Percentiles rank a stretch among this genome's conserved stretches.
Conservation (phyloP, 225 moss, liverwort and hornwort species). For the Marchantia polymorpha region DNA sequence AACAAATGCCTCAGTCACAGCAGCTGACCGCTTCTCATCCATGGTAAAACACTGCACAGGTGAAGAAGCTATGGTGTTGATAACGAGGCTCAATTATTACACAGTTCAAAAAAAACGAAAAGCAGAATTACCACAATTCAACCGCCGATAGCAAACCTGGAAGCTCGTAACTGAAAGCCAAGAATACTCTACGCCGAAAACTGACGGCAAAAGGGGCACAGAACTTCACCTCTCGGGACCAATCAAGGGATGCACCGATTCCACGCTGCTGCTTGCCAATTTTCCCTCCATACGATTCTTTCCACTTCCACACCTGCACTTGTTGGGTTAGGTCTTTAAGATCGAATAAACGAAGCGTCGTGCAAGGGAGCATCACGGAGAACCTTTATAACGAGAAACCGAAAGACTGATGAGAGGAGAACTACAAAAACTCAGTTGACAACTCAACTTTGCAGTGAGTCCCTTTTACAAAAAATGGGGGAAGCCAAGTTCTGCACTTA, state of each 20-base stretch:
- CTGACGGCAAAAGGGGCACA: background rate
- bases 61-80: background rate
- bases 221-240: conserved; percentile 82
- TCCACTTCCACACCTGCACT: conserved; percentile 82
- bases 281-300: conserved; percentile 71
- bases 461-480: background rate
- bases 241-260: conserved; percentile 85
- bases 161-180: background rate
- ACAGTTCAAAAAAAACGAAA: background rate
- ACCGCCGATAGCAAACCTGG: background rate
- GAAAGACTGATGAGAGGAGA: too few relatives aligned
- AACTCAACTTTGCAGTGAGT: too few relatives aligned
- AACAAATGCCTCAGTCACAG: conserved; percentile 89
- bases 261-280: conserved; percentile 75
- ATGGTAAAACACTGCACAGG: conserved; percentile 86
- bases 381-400: too few relatives aligned
- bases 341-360: too few relatives aligned
- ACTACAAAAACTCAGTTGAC: too few relatives aligned
- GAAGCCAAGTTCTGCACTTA: conserved; percentile 18
- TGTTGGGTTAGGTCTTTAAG: background rate
- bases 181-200: background rate
- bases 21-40: conserved; percentile 65
- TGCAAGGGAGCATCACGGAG: too few relatives aligned
- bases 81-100: background rate
- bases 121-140: background rate